A percentile compares a stretch with the other conserved stretches of the same genome.
Evolutionary conservation across 805 yeast genomes (phyloP).

Genomic region (Starmera quercuum): DNA sequence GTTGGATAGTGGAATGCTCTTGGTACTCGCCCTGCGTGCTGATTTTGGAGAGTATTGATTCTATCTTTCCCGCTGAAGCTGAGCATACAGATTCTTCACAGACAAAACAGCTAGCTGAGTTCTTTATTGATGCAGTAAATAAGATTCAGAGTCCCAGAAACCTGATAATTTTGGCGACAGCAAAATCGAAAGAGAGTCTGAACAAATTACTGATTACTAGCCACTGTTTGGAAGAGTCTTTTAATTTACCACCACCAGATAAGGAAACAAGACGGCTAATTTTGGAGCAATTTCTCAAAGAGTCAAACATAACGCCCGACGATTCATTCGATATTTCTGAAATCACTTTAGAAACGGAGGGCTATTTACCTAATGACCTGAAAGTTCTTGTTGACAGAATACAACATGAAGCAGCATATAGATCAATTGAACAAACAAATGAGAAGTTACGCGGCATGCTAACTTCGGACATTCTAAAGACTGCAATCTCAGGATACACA

Average conservation of each 20-base stretch:
- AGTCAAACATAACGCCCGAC: constrained; percentile 25
- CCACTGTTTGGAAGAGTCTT: constrained; percentile 61
- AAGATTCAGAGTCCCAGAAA: constrained; percentile 30
- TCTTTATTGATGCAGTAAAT: constrained; percentile 40
- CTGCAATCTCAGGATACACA: constrained; percentile 58
- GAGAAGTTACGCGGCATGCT: neutral
- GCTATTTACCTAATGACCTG: constrained; percentile 80
- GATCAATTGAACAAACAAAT: constrained; percentile 6
- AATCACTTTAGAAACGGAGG: constrained; percentile 70
- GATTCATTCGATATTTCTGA: constrained; percentile 39
- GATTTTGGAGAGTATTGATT: constrained; percentile 72
- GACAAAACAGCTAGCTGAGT: constrained; percentile 60
- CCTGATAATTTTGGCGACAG: constrained; percentile 53
- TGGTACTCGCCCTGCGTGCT: constrained; percentile 79
- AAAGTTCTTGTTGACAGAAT: constrained; percentile 65
- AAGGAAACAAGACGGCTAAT: constrained; percentile 49
- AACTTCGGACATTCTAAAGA: constrained; percentile 33
- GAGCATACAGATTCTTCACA: constrained; percentile 49
- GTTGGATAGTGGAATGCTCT: constrained; percentile 42
- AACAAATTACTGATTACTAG: constrained; percentile 55
- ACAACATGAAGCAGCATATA: constrained; percentile 36
- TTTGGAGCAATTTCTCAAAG: constrained; percentile 21
- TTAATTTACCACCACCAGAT: constrained; percentile 60
- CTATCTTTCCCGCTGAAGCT: constrained; percentile 57
- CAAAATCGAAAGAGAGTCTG: constrained; percentile 56